Percentiles rank a stretch among this genome's conserved stretches.
phyloP scores from a whole-genome alignment of 2,329 filamentous ascomycete species.

The Cercospora citrullina region DNA sequence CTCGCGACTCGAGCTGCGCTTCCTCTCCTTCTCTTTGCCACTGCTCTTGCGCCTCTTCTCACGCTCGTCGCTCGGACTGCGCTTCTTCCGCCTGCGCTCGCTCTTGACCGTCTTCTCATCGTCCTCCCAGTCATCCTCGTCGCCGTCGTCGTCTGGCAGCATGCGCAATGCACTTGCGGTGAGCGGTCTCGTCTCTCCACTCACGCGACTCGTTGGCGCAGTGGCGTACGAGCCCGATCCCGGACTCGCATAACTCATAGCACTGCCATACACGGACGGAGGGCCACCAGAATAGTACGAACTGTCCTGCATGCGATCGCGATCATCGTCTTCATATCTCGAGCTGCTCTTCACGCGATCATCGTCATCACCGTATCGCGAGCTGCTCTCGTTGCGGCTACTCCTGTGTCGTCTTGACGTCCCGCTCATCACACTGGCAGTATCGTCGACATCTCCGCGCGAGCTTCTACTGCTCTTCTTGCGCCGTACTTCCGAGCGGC shows the following conservation, averaged over 20 bases:
- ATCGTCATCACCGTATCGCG: constrained; percentile 23
- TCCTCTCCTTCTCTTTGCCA: constrained; percentile 37
- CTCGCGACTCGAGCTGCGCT: constrained; percentile 30
- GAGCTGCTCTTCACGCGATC: constrained; percentile 26
- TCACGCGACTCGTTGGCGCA: constrained; percentile 34
- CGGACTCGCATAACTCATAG: constrained; percentile 14
- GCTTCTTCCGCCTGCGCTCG: constrained; percentile 32
- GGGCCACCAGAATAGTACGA: not conserved
- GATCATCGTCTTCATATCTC: constrained; percentile 29
- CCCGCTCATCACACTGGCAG: constrained; percentile 24
- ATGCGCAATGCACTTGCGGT: constrained; percentile 40
- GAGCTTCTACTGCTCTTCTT: constrained; percentile 33
- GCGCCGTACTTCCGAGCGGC: constrained; percentile 23
- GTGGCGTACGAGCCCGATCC: constrained; percentile 38
- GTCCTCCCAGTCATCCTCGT: constrained; percentile 35
- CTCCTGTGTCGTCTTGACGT: constrained; percentile 27
- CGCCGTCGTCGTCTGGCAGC: constrained; percentile 36
- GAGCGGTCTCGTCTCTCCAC: constrained; percentile 30
- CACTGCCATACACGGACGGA: constrained; percentile 11
- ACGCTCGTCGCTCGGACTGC: constrained; percentile 25
- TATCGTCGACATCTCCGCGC: constrained; percentile 24
- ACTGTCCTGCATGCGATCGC: constrained; percentile 15
- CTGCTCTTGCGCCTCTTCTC: constrained; percentile 35
- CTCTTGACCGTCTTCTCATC: constrained; percentile 34
- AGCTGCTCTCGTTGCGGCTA: constrained; percentile 10